A percentile compares a stretch with the other conserved stretches of the same genome.
These are phyloP conservation scores for Marvania coccoides DNA, from an alignment of 139 green algal species.

Conservation along the genomic window DNA sequence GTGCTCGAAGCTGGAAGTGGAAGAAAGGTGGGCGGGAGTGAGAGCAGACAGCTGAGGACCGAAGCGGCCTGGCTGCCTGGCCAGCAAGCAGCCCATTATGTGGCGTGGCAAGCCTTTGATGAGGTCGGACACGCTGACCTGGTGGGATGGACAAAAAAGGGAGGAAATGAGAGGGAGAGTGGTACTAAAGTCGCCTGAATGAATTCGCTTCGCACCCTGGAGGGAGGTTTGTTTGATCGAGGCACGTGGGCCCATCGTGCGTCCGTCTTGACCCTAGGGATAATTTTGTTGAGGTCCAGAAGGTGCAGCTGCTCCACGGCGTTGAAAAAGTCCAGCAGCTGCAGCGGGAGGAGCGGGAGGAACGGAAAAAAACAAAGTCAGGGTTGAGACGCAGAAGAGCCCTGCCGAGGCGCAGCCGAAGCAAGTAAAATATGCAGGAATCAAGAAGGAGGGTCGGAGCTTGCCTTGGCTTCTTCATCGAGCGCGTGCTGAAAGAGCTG, in stretches of 20 bases:
- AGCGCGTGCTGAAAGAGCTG: slow-evolving; percentile 4
- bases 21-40: not conserved
- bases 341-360: not conserved
- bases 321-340: slow-evolving; percentile 25
- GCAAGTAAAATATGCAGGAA: no score
- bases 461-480: slow-evolving; percentile 17
- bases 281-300: slow-evolving; percentile 4
- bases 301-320: slow-evolving; percentile 19
- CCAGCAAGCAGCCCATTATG: slow-evolving; percentile 21
- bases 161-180: not conserved
- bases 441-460: no score
- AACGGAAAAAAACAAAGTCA: no score
- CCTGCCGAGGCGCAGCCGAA: no score
- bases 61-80: slow-evolving; percentile 1
- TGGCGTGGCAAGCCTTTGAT: slow-evolving; percentile 5
- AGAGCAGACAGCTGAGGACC: not conserved
- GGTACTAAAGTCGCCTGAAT: not conserved
- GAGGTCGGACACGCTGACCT: not conserved
- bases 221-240: not conserved
- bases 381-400: no score
- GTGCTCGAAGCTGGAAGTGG: slow-evolving; percentile 9
- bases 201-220: not conserved
- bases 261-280: not conserved
- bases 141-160: not conserved
- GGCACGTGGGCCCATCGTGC: not conserved